Evolutionary conservation across 768 basidiomycete genomes (phyloP).

Genomic region (Lyophyllum atratum): DNA sequence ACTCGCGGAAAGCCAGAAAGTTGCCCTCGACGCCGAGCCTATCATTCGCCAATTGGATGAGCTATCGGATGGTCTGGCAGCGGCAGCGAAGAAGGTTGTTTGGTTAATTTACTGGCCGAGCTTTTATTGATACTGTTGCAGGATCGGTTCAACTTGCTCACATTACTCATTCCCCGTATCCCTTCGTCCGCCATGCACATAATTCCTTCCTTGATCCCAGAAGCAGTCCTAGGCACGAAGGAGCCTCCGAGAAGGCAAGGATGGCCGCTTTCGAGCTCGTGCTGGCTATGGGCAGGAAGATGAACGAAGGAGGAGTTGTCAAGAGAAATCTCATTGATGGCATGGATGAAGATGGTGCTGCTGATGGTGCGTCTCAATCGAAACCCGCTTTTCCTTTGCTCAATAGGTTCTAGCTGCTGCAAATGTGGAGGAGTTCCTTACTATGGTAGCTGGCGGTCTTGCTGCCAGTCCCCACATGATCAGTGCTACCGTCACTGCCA

Average conservation of each 20-base stretch:
- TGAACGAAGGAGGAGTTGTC: constrained; percentile 84
- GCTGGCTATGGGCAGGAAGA: constrained; percentile 90
- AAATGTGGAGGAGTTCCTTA: constrained; percentile 89
- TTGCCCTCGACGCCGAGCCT: constrained; percentile 52
- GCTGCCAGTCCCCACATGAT: constrained; percentile 97
- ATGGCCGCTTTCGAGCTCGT: constrained; percentile 88
- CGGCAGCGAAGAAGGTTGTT: constrained; percentile 87
- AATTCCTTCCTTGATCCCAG: constrained; percentile 87
- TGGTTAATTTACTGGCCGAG: neutral
- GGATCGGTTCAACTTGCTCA: constrained; percentile 83
- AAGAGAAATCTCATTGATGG: constrained; percentile 75
- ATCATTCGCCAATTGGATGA: constrained; percentile 69
- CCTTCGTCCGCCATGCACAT: constrained; percentile 76
- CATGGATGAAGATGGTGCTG: constrained; percentile 72
- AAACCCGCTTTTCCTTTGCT: constrained; percentile 10
- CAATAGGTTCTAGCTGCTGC: constrained; percentile 50
- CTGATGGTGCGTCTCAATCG: constrained; percentile 45
- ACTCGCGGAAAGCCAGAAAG: constrained; percentile 64
- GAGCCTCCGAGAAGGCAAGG: constrained; percentile 92
- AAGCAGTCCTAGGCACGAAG: constrained; percentile 94
- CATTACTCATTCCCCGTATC: constrained; percentile 66
- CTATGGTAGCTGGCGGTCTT: constrained; percentile 94
- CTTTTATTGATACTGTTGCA: constrained; percentile 28
- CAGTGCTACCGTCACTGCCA: constrained; percentile 92
- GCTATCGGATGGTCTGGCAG: constrained; percentile 60